Conservation (phyloP, 2,329 filamentous ascomycete species). For the Xylariaceae sp. region DNA sequence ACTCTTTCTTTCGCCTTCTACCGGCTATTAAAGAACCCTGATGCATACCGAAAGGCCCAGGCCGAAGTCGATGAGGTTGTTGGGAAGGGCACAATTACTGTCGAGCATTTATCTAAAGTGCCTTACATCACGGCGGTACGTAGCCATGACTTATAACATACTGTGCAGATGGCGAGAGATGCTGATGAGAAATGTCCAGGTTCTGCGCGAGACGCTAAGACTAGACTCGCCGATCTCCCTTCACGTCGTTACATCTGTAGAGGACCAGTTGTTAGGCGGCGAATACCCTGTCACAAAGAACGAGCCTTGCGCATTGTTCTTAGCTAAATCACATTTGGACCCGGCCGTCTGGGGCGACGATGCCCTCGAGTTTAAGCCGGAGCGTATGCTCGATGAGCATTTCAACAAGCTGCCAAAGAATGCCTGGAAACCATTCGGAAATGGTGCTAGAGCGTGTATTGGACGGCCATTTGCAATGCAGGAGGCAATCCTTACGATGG, state of each 20-base stretch:
- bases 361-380: slow-evolving; percentile 64
- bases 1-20: slow-evolving; percentile 65
- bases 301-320: slow-evolving; percentile 47
- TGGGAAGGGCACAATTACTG: slow-evolving; percentile 54
- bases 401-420: slow-evolving; percentile 64
- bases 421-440: slow-evolving; percentile 73
- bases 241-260: slow-evolving; percentile 53
- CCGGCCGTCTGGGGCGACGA: slow-evolving; percentile 64
- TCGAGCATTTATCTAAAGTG: slow-evolving; percentile 62
- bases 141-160: slow-evolving; percentile 2
- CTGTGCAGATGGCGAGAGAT: background rate
- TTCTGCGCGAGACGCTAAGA: slow-evolving; percentile 65
- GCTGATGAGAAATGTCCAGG: slow-evolving; percentile 22
- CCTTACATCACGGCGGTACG: slow-evolving; percentile 61
- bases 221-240: slow-evolving; percentile 59
- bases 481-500: slow-evolving; percentile 60
- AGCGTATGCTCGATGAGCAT: slow-evolving; percentile 68
- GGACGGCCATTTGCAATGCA: slow-evolving; percentile 74
- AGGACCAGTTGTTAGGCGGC: slow-evolving; percentile 55
- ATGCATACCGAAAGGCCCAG: slow-evolving; percentile 58
- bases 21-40: slow-evolving; percentile 62
- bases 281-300: slow-evolving; percentile 58
- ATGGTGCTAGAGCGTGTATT: slow-evolving; percentile 68
- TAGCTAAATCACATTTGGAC: slow-evolving; percentile 59
- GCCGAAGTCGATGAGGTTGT: slow-evolving; percentile 66